A percentile compares a stretch with the other conserved stretches of the same genome.
These are phyloP conservation scores for Colletotrichum sp. DNA, from an alignment of 2,329 filamentous ascomycete species.

Conservation along the genomic window DNA sequence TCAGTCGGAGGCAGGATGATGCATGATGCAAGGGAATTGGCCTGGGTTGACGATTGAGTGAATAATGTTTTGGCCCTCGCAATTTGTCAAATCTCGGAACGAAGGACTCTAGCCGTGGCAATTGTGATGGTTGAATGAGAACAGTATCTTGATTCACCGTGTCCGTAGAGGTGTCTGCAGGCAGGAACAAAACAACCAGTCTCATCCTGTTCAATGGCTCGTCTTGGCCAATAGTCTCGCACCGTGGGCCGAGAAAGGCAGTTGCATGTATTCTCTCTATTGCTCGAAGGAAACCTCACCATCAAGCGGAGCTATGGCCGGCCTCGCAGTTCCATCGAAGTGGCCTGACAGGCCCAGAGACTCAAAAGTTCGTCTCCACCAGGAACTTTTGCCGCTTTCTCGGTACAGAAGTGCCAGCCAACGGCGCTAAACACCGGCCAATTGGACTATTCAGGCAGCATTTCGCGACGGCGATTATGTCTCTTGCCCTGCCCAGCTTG, in stretches of 20 bases:
- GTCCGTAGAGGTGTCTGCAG: not conserved
- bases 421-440: not conserved
- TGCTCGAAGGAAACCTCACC: not conserved
- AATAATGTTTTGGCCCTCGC: not conserved
- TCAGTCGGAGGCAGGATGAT: not conserved
- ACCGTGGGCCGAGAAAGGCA: not conserved
- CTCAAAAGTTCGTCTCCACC: not conserved
- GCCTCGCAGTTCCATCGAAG: not conserved
- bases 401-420: constrained; percentile 3
- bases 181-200: not conserved
- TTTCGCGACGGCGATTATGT: not conserved
- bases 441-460: not conserved
- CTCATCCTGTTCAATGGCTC: not conserved
- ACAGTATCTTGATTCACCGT: not conserved
- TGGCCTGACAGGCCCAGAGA: not conserved
- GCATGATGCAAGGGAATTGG: not conserved
- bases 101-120: not conserved
- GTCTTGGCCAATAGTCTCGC: not conserved
- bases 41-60: not conserved
- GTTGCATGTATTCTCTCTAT: not conserved
- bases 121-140: not conserved
- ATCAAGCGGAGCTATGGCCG: not conserved
- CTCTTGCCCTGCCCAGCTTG: not conserved
- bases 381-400: constrained; percentile 6
- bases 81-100: not conserved